Base-by-base conservation (phyloP, 176 grass and related monocot species). In the Eragrostis curvula region DNA sequence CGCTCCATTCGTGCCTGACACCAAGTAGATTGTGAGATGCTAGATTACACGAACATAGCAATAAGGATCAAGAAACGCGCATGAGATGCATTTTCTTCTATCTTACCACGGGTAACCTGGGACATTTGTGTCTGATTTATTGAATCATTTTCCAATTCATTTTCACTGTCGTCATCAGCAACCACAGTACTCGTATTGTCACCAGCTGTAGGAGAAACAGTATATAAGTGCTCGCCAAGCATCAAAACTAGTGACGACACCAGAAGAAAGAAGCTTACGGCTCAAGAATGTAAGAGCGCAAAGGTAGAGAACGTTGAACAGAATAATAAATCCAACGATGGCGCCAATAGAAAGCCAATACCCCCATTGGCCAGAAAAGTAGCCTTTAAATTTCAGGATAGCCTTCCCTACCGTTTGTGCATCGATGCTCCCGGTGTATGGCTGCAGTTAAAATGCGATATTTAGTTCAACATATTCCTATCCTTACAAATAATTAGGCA, bases 321-420 rank as follows among this genome's bases (percentile, higher is more conserved):
- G 9, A 73, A 97, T 79, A 60, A 69, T 43, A 62, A 87, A 97
- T 39, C 86, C 95, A 6, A 88, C 14, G n/a, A 97, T 66, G 5
- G 88, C 95, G 57, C 84, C 95, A 1, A 97, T 73, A 67, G 88
- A 84, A 85, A 97, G 10, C 95, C 95, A 97, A 83, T 79, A 97
- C 24, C 87, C 93, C 43, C 85, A 84, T 2, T 82, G 86, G 16
- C 51, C 68, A 44, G 80, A 79, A 90, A 97, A 94, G 46, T 87
- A 68, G 47, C 80, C 92, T 94, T 79, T 97, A 58, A 86, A 89
- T 94, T 91, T 92, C 42, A 94, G 85, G 83, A 94, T 66, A 66
- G 95, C 95, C 55, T 73, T 83, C 59, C 94, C 94, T 70, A 97
- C 65, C n/a, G 92, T 97, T 66, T 73, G 58, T 55, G 80, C 92